Conservation (phyloP, 306 rosid genomes). For the Acacia melanoxylon region DNA sequence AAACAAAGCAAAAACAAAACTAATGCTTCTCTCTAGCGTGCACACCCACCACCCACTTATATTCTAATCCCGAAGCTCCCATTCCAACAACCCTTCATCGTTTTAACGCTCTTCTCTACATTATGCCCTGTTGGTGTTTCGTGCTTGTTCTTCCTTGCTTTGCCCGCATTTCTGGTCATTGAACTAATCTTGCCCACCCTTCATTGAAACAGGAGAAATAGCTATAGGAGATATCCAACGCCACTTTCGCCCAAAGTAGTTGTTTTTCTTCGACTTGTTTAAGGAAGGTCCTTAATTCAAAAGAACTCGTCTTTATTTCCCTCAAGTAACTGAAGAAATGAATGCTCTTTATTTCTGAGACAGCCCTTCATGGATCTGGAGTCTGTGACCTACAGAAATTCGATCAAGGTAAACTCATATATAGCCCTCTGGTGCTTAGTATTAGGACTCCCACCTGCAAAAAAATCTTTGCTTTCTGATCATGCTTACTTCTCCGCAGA, state of each 20-base stretch:
- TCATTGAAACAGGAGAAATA: not conserved
- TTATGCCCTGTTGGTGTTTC: slow-evolving; percentile 41
- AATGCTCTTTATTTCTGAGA: slow-evolving; percentile 37
- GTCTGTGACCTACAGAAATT: slow-evolving; percentile 50
- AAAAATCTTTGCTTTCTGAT: slow-evolving; percentile 32
- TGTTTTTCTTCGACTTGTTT: slow-evolving; percentile 31
- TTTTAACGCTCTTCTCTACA: slow-evolving; percentile 30
- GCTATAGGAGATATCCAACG: slow-evolving; percentile 15
- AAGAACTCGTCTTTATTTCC: slow-evolving; percentile 36
- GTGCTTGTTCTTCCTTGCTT: slow-evolving; percentile 47
- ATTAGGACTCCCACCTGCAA: slow-evolving; percentile 4
- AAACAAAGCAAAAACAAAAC: not conserved
- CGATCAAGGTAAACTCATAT: slow-evolving; percentile 65
- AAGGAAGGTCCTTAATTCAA: slow-evolving; percentile 37
- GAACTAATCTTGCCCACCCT: slow-evolving; percentile 18
- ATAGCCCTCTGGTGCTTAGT: slow-evolving; percentile 17
- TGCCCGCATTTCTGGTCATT: slow-evolving; percentile 58
- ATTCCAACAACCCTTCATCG: slow-evolving; percentile 40
- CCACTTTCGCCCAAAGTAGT: slow-evolving; percentile 29
- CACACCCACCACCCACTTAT: slow-evolving; percentile 31
- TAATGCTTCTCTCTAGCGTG: not conserved
- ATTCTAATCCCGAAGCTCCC: slow-evolving; percentile 39
- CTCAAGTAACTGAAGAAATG: slow-evolving; percentile 40
- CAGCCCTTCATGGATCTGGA: slow-evolving; percentile 78
- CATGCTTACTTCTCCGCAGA: slow-evolving; percentile 46